These are phyloP conservation scores for Jimgerdemannia flammicorona DNA, from an alignment of 192 early-diverging fungal species.

Conservation along the genomic window DNA sequence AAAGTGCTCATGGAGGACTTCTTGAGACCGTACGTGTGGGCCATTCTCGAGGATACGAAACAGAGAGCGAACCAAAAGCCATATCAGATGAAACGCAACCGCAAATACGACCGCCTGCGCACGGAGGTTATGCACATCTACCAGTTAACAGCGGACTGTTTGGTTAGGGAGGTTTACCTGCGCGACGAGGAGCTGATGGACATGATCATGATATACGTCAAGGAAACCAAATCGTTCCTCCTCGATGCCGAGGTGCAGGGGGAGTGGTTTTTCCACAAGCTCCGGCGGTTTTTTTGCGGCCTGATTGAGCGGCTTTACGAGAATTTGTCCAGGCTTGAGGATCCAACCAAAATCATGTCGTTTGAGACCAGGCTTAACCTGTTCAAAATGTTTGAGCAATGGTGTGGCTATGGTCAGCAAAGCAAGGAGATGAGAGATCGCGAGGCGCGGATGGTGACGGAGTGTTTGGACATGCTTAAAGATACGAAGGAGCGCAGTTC, in stretches of 20 bases:
- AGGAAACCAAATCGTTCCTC: constrained; percentile 75
- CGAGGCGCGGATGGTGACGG: constrained; percentile 64
- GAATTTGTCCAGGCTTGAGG: constrained; percentile 49
- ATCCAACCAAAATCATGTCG: constrained; percentile 53
- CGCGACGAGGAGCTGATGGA: constrained; percentile 59
- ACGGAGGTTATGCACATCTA: constrained; percentile 71
- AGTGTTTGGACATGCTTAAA: constrained; percentile 60
- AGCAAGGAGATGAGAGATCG: constrained; percentile 50
- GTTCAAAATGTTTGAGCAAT: constrained; percentile 86
- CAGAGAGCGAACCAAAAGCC: constrained; percentile 45
- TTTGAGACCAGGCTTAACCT: constrained; percentile 73
- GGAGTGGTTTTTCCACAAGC: constrained; percentile 86
- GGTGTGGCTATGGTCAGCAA: constrained; percentile 83
- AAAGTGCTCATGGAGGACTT: constrained; percentile 64
- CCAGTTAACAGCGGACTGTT: constrained; percentile 62
- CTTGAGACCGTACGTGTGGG: constrained; percentile 52
- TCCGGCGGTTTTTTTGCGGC: constrained; percentile 86
- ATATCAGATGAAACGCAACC: constrained; percentile 52
- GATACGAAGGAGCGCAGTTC: constrained; percentile 64
- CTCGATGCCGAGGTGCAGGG: constrained; percentile 66
- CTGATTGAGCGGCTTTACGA: constrained; percentile 86
- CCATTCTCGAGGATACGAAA: constrained; percentile 61
- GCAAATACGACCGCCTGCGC: constrained; percentile 65
- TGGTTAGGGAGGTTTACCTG: constrained; percentile 50
- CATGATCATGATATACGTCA: constrained; percentile 69